Percentiles rank a stretch among this genome's conserved stretches.
Conservation (phyloP, 495 filamentous ascomycete species). For the Glonium stellatum region DNA sequence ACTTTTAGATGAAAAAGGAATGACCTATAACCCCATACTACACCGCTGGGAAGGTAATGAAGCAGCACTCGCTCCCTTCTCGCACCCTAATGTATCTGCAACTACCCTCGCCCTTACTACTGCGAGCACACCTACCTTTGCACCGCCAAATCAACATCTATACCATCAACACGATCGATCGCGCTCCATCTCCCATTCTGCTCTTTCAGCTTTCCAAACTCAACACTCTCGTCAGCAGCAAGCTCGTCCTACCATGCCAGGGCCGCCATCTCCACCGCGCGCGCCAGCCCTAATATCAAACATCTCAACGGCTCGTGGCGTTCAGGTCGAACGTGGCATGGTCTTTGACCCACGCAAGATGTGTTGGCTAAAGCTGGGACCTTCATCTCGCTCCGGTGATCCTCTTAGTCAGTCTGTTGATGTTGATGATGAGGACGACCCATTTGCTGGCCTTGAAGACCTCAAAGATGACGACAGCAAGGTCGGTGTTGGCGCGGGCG, state of each 20-base stretch:
- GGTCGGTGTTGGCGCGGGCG: slow-evolving; percentile 13
- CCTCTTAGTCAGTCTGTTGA: slow-evolving; percentile 28
- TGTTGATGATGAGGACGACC: slow-evolving; percentile 58
- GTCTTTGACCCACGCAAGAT: slow-evolving; percentile 94
- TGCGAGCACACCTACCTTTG: slow-evolving; percentile 27
- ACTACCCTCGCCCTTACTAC: slow-evolving; percentile 29
- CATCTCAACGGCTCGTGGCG: slow-evolving; percentile 61
- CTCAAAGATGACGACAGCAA: slow-evolving; percentile 48
- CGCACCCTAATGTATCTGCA: slow-evolving; percentile 27
- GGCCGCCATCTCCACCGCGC: slow-evolving; percentile 48
- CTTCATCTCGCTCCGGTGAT: slow-evolving; percentile 19
- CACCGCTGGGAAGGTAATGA: slow-evolving; percentile 97
- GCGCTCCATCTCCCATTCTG: slow-evolving; percentile 25
- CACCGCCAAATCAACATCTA: slow-evolving; percentile 30
- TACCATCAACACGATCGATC: slow-evolving; percentile 39
- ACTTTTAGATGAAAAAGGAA: slow-evolving; percentile 70
- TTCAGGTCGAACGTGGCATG: slow-evolving; percentile 92
- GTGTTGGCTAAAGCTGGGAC: slow-evolving; percentile 72
- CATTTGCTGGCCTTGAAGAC: slow-evolving; percentile 71
- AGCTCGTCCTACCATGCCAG: slow-evolving; percentile 43
- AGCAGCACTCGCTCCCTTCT: slow-evolving; percentile 69
- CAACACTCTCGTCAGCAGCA: slow-evolving; percentile 40
- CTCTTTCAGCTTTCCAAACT: slow-evolving; percentile 31
- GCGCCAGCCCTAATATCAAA: slow-evolving; percentile 86
- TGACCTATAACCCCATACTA: slow-evolving; percentile 82